These are phyloP conservation scores for Gastrolobium villosum DNA, from an alignment of 306 rosid genomes.

Conservation along the genomic window DNA sequence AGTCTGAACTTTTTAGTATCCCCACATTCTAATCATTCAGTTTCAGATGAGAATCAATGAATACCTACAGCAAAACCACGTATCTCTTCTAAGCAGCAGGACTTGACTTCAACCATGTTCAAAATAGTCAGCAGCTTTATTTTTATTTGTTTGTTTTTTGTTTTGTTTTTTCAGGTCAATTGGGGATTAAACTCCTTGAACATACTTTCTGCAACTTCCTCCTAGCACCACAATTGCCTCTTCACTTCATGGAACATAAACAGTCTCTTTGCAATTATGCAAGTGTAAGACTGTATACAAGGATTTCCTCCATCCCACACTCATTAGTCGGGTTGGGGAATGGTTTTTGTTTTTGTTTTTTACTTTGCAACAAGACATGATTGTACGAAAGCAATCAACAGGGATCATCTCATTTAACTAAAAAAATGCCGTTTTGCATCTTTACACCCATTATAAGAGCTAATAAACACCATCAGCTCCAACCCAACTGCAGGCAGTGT, in stretches of 20 bases:
- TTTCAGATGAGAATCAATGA: background rate
- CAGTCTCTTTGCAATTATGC: no score
- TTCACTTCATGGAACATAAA: constrained; percentile 29
- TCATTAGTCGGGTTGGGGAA: no score
- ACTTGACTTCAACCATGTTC: constrained; percentile 31
- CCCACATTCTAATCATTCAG: background rate
- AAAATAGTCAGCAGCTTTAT: background rate
- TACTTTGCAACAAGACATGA: constrained; percentile 18
- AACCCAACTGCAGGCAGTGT: constrained; percentile 77
- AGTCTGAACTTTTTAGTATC: background rate
- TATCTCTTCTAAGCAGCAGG: background rate
- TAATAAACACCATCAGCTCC: constrained; percentile 62
- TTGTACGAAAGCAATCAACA: constrained; percentile 8
- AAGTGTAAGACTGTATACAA: no score
- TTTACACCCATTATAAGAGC: constrained; percentile 24
- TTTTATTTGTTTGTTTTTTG: background rate
- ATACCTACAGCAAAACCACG: background rate
- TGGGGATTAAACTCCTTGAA: constrained; percentile 1
- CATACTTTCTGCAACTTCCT: constrained; percentile 20
- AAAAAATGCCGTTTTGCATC: background rate
- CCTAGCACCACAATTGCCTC: constrained; percentile 3
- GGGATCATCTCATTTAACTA: constrained; percentile 19
- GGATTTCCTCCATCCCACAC: no score
- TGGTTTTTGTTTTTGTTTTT: no score
- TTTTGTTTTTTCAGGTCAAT: background rate